phyloP scores from a whole-genome alignment of 2,329 filamentous ascomycete species.

The Chaetomiaceae sp. region DNA sequence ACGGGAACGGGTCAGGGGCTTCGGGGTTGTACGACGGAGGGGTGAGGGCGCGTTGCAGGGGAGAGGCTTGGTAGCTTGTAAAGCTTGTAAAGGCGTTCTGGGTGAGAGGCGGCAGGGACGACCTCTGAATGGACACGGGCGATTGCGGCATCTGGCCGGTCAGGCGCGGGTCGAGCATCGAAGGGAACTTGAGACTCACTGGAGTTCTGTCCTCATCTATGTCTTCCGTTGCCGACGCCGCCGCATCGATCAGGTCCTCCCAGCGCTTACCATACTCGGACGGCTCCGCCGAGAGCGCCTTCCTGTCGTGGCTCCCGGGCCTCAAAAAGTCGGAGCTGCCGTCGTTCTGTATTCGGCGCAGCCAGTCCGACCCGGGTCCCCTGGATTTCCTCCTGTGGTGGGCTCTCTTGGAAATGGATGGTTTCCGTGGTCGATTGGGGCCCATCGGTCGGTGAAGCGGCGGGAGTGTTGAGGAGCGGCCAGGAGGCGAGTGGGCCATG shows the following conservation, averaged over 20 bases:
- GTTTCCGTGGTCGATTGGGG: constrained; percentile 71
- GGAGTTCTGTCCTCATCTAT: constrained; percentile 87
- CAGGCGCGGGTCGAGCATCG: constrained; percentile 41
- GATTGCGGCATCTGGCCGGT: constrained; percentile 58
- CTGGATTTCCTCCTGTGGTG: constrained; percentile 77
- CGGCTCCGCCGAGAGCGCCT: constrained; percentile 83
- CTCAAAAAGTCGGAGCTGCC: constrained; percentile 54
- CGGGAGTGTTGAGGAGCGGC: constrained; percentile 81
- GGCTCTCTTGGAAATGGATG: constrained; percentile 76
- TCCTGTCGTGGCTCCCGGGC: constrained; percentile 64
- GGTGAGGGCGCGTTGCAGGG: constrained; percentile 83
- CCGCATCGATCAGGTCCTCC: constrained; percentile 95
- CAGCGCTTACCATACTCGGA: constrained; percentile 83
- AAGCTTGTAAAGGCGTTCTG: constrained; percentile 58
- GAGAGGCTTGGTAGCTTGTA: constrained; percentile 78
- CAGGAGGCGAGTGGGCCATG: constrained; percentile 74
- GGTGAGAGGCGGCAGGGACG: constrained; percentile 57
- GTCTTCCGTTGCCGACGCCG: constrained; percentile 83
- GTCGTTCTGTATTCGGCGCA: constrained; percentile 55
- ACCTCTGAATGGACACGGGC: constrained; percentile 58
- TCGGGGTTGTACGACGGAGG: constrained; percentile 69
- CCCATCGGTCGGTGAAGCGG: constrained; percentile 73
- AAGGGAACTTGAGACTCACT: constrained; percentile 52
- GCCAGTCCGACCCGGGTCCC: constrained; percentile 64
- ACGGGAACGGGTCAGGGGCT: constrained; percentile 76